A percentile compares a stretch with the other conserved stretches of the same genome.
phyloP scores from a whole-genome alignment of 331 rosid species.

The Phaseolus coccineus region DNA sequence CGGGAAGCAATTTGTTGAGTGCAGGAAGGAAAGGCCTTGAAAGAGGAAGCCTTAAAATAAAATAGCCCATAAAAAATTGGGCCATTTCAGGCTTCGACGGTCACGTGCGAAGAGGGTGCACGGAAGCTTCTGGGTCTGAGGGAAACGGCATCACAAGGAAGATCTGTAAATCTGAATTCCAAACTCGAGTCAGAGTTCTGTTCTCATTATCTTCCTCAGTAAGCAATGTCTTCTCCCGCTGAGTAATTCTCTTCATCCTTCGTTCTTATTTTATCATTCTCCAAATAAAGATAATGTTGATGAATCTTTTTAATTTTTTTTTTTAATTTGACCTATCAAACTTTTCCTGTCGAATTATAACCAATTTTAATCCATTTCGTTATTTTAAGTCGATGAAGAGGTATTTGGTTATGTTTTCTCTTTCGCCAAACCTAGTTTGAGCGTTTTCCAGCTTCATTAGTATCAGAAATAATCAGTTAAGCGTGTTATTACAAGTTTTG shows the following conservation, averaged over 20 bases:
- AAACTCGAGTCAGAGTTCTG: conserved; percentile 12
- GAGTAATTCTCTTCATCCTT: conserved; percentile 62
- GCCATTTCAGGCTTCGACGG: conserved; percentile 19
- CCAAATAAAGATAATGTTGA: neutral
- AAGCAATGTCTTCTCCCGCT: conserved; percentile 88
- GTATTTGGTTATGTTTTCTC: neutral
- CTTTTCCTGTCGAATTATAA: neutral
- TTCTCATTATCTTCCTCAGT: conserved; percentile 44
- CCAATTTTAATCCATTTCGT: neutral
- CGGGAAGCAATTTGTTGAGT: too few relatives aligned
- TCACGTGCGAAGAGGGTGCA: conserved; percentile 43
- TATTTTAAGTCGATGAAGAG: neutral
- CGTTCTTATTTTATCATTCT: neutral
- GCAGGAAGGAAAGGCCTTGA: too few relatives aligned
- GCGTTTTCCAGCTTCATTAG: conserved; percentile 9
- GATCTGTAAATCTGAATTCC: conserved; percentile 35
- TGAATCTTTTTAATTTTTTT: neutral
- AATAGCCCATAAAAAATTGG: conserved; percentile 34
- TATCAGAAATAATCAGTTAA: conserved; percentile 2
- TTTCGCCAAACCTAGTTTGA: neutral
- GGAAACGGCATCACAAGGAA: conserved; percentile 23
- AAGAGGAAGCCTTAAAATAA: neutral
- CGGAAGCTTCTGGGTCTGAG: conserved; percentile 46
- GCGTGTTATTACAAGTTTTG: neutral
- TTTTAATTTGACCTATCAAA: neutral